These are phyloP conservation scores for Colletotrichum sp. DNA, from an alignment of 2,329 filamentous ascomycete species.

Conservation along the genomic window DNA sequence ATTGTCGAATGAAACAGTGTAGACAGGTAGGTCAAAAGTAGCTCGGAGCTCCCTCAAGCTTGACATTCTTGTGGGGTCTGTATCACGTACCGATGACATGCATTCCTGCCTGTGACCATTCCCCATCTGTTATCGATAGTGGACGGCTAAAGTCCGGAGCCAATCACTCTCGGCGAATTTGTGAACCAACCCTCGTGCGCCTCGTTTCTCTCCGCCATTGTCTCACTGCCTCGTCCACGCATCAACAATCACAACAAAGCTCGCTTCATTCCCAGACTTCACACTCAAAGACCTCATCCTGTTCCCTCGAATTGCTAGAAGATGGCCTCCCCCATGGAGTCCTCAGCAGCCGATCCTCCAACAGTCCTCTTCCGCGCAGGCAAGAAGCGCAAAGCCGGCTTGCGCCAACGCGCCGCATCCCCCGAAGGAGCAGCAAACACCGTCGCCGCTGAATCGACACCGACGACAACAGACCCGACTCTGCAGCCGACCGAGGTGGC, in stretches of 20 bases:
- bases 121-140: background rate
- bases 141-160: background rate
- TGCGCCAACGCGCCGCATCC: slow-evolving; percentile 52
- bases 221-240: background rate
- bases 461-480: slow-evolving; percentile 6
- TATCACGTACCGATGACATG: slow-evolving; percentile 6
- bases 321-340: slow-evolving; percentile 30
- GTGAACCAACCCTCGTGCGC: background rate
- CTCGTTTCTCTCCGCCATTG: background rate
- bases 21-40: slow-evolving; percentile 16
- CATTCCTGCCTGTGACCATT: background rate
- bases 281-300: background rate
- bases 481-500: background rate
- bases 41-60: slow-evolving; percentile 4
- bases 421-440: slow-evolving; percentile 26
- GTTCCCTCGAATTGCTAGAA: background rate
- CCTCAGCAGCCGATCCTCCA: slow-evolving; percentile 23
- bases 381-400: slow-evolving; percentile 64
- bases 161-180: background rate
- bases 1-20: background rate
- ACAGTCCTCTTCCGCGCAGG: slow-evolving; percentile 57
- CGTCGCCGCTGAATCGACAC: background rate
- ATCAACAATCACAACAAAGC: background rate
- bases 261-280: background rate
- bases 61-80: background rate